phyloP scores from a whole-genome alignment of 1,284 basidiomycete species.

The Austroboletus novae-zelandiae region DNA sequence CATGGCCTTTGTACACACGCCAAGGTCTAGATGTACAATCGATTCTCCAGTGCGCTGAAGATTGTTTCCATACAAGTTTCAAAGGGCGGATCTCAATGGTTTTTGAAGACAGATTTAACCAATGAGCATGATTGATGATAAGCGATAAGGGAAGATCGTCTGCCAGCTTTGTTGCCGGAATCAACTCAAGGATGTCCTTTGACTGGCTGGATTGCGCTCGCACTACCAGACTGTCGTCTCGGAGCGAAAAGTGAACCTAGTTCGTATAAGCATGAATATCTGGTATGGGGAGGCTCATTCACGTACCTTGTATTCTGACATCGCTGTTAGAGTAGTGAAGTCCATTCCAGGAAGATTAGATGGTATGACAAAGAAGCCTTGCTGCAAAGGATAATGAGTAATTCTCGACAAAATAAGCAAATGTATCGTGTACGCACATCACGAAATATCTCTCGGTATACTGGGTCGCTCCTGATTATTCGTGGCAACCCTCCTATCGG shows the following conservation, averaged over 20 bases:
- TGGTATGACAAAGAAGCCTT: slow-evolving; percentile 24
- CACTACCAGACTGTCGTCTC: slow-evolving; percentile 25
- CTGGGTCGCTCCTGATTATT: slow-evolving; percentile 18
- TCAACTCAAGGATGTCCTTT: slow-evolving; percentile 29
- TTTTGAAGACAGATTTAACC: slow-evolving; percentile 32
- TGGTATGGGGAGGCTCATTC: background rate
- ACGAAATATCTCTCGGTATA: background rate
- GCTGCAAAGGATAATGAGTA: slow-evolving; percentile 18
- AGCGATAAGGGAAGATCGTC: slow-evolving; percentile 40
- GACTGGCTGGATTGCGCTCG: slow-evolving; percentile 16
- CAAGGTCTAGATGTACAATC: background rate
- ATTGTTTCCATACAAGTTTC: slow-evolving; percentile 18
- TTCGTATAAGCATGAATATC: too few species aligned
- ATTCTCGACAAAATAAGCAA: background rate
- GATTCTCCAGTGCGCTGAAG: background rate
- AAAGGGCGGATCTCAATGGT: slow-evolving; percentile 25
- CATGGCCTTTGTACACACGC: background rate
- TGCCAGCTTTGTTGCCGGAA: slow-evolving; percentile 34
- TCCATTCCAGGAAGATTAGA: background rate
- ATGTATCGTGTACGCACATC: background rate
- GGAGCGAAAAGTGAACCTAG: slow-evolving; percentile 7
- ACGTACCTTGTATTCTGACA: background rate
- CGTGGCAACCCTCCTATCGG: slow-evolving; percentile 38
- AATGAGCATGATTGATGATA: slow-evolving; percentile 35
- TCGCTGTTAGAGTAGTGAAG: background rate